Percentiles rank a stretch among this genome's conserved stretches.
phyloP scores from a whole-genome alignment of 2,329 filamentous ascomycete species.

The Claviceps sp. region DNA sequence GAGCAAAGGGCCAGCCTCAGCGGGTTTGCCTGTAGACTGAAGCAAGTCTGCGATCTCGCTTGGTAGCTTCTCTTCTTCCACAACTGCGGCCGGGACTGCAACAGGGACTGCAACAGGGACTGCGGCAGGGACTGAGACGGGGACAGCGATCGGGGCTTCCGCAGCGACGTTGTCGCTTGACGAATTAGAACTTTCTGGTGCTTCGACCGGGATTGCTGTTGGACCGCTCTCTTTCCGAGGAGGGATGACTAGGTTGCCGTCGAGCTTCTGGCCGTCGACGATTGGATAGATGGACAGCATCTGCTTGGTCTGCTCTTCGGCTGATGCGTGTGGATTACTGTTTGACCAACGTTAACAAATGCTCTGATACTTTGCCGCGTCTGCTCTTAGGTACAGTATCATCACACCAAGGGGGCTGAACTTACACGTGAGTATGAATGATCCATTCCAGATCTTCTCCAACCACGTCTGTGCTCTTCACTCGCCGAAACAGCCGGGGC shows the following conservation, averaged over 20 bases:
- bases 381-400: not conserved
- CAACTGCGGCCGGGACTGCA: not conserved
- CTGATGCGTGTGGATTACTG: constrained; percentile 32
- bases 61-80: constrained; percentile 5
- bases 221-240: constrained; percentile 15
- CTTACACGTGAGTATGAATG: constrained; percentile 72
- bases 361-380: not conserved
- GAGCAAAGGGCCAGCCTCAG: constrained; percentile 33
- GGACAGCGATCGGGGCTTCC: not conserved
- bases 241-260: constrained; percentile 42
- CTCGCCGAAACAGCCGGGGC: constrained; percentile 68
- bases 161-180: constrained; percentile 28
- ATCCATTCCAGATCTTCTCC: constrained; percentile 93
- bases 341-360: constrained; percentile 8
- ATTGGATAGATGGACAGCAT: constrained; percentile 80
- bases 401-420: not conserved
- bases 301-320: constrained; percentile 62
- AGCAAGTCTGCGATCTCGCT: constrained; percentile 32
- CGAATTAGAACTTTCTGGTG: constrained; percentile 23
- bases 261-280: constrained; percentile 56
- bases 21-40: constrained; percentile 31
- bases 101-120: not conserved
- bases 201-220: constrained; percentile 7
- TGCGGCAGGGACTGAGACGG: too few species aligned
- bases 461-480: constrained; percentile 64